Percentiles rank a stretch among this genome's conserved stretches.
phyloP scores from a whole-genome alignment of 176 grass and related monocot genomes.

The Paspalum notatum region DNA sequence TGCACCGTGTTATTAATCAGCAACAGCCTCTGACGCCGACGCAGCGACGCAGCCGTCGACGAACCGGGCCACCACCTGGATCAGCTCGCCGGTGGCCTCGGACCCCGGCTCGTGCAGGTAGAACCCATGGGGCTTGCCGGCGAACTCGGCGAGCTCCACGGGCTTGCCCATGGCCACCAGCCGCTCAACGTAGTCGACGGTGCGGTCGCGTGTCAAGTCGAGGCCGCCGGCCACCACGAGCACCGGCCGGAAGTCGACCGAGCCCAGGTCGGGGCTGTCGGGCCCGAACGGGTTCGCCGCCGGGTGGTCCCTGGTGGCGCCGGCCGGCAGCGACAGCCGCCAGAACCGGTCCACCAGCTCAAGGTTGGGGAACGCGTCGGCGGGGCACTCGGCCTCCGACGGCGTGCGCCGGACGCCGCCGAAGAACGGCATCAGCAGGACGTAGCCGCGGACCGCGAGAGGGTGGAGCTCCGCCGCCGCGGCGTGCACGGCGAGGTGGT shows the following conservation, averaged over 20 bases:
- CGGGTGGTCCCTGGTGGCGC: conserved; percentile 70
- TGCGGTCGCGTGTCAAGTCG: conserved; percentile 74
- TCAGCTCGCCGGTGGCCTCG: conserved; percentile 61
- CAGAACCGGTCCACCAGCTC: conserved; percentile 74
- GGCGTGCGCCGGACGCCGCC: conserved; percentile 55
- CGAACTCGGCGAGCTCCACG: conserved; percentile 63
- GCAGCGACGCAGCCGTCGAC: conserved; percentile 10
- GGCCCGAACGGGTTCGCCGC: conserved; percentile 76
- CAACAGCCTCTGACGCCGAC: background rate
- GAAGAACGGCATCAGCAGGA: conserved; percentile 86
- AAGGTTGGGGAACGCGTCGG: conserved; percentile 58
- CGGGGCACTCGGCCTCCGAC: conserved; percentile 66
- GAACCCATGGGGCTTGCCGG: conserved; percentile 80
- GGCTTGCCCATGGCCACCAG: conserved; percentile 69
- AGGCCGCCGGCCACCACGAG: conserved; percentile 67
- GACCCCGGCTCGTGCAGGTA: conserved; percentile 73
- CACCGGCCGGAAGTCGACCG: conserved; percentile 50
- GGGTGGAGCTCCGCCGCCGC: background rate
- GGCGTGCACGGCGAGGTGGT: conserved; percentile 64
- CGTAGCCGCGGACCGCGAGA: conserved; percentile 35
- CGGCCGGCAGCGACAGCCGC: conserved; percentile 75
- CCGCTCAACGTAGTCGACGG: conserved; percentile 59
- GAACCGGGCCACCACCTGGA: conserved; percentile 55
- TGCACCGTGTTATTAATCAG: background rate
- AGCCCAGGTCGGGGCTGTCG: conserved; percentile 46